Percentiles rank a stretch among this genome's conserved stretches.
These are phyloP conservation scores for Corrigiola litoralis DNA, from an alignment of 179 eudicot species.

Conservation along the genomic window DNA sequence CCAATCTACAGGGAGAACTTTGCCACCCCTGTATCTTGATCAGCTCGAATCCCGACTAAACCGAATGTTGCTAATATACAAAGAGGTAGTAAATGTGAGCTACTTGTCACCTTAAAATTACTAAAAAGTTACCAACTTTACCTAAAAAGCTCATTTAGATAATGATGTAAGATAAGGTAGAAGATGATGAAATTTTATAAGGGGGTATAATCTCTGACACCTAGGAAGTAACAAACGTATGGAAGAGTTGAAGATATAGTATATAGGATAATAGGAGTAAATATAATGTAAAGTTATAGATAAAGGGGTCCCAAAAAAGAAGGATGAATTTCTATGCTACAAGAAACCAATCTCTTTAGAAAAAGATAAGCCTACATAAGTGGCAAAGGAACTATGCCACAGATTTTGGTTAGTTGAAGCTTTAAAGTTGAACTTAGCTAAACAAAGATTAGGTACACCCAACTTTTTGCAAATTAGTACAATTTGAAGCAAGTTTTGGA, in stretches of 20 bases:
- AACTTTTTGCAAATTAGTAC: slow-evolving; percentile 4
- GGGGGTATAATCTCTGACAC: slow-evolving; percentile 21
- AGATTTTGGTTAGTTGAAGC: slow-evolving; percentile 32
- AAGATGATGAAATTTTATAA: slow-evolving; percentile 8
- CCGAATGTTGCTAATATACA: too few species aligned
- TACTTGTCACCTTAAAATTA: slow-evolving; percentile 17
- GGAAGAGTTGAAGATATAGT: slow-evolving; percentile 11
- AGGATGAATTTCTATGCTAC: slow-evolving; percentile 14
- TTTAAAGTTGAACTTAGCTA: background rate
- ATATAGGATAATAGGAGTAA: background rate
- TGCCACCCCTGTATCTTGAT: too few species aligned
- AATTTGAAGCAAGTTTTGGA: background rate
- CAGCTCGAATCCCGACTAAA: background rate
- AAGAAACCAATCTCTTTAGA: slow-evolving; percentile 19
- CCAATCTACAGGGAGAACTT: too few species aligned
- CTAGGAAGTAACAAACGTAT: slow-evolving; percentile 21
- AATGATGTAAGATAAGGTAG: slow-evolving; percentile 18
- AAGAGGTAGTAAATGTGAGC: slow-evolving; percentile 16
- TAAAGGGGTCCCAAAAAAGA: slow-evolving; percentile 19
- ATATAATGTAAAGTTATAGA: slow-evolving; percentile 24
- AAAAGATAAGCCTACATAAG: slow-evolving; percentile 16
- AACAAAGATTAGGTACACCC: slow-evolving; percentile 38
- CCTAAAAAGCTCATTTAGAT: slow-evolving; percentile 24
- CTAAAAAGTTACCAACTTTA: slow-evolving; percentile 22
- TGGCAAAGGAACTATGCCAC: slow-evolving; percentile 14